These are phyloP conservation scores for Trichoderma erinaceum DNA, from an alignment of 495 filamentous ascomycete species.

Conservation along the genomic window DNA sequence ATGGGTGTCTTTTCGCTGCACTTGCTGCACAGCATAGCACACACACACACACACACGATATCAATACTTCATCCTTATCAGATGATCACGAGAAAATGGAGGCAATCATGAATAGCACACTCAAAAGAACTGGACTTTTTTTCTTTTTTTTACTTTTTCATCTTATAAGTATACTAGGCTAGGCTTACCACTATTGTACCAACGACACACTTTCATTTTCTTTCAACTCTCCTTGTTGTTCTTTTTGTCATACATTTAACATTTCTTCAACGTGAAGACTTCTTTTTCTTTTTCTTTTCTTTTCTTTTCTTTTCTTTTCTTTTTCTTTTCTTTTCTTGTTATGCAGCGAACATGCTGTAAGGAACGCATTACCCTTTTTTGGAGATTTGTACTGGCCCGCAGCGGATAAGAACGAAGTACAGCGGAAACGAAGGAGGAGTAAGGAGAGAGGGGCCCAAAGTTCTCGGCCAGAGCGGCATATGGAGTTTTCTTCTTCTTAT, in stretches of 20 bases:
- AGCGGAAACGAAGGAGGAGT: neutral
- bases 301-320: neutral
- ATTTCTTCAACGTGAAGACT: constrained; percentile 11
- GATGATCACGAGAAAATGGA: constrained; percentile 22
- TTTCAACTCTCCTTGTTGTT: constrained; percentile 20
- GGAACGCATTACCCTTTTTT: neutral
- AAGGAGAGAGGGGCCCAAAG: neutral
- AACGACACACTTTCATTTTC: constrained; percentile 23
- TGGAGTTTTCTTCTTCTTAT: constrained; percentile 19
- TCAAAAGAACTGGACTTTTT: constrained; percentile 16
- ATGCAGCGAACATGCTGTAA: neutral
- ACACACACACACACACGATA: neutral
- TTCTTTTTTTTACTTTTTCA: constrained; percentile 14
- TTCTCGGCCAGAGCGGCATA: constrained; percentile 10
- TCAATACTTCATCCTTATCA: constrained; percentile 17
- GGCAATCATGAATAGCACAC: constrained; percentile 22
- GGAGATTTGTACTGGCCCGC: neutral
- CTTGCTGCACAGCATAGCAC: constrained; percentile 7
- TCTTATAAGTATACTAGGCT: constrained; percentile 28
- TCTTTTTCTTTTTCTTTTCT: neutral
- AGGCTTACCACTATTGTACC: constrained; percentile 25
- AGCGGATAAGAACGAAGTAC: neutral
- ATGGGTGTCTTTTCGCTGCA: neutral
- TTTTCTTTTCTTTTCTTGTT: neutral
- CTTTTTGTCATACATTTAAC: constrained; percentile 24